A percentile compares a stretch with the other conserved stretches of the same genome.
phyloP scores from a whole-genome alignment of 169 alveolate species.

The Eimeria acervulina region DNA sequence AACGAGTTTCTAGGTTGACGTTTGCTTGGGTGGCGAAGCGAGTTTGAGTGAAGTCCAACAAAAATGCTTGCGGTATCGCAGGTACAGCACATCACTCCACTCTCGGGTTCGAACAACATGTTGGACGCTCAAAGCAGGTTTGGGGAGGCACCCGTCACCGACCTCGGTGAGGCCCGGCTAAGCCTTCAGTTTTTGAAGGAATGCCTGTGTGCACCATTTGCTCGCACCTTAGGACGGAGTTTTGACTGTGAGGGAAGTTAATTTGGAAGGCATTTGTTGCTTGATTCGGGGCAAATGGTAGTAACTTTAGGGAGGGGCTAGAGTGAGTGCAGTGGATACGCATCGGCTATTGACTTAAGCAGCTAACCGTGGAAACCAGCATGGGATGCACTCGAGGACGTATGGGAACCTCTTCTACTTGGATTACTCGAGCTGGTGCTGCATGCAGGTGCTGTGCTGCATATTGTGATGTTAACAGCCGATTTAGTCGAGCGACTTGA shows the following conservation, averaged over 20 bases:
- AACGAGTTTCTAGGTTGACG: neutral
- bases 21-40: neutral
- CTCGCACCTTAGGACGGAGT: neutral
- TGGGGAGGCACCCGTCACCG: constrained; percentile 12
- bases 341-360: neutral
- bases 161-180: constrained; percentile 12
- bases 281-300: neutral
- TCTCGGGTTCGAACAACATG: neutral
- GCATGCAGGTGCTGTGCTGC: neutral
- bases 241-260: neutral
- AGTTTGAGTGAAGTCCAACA: neutral
- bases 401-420: neutral
- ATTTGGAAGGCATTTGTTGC: neutral
- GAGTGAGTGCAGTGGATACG: neutral
- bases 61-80: neutral
- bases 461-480: neutral
- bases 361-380: neutral
- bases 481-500: constrained; percentile 58
- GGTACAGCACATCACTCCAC: constrained; percentile 27
- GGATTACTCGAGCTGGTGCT: neutral
- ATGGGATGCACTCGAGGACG: neutral
- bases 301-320: neutral
- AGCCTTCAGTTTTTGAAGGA: neutral
- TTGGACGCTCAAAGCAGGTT: constrained; percentile 14
- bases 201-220: neutral